Conservation (phyloP, 83 land plant species). For the Picea engelmannii region DNA sequence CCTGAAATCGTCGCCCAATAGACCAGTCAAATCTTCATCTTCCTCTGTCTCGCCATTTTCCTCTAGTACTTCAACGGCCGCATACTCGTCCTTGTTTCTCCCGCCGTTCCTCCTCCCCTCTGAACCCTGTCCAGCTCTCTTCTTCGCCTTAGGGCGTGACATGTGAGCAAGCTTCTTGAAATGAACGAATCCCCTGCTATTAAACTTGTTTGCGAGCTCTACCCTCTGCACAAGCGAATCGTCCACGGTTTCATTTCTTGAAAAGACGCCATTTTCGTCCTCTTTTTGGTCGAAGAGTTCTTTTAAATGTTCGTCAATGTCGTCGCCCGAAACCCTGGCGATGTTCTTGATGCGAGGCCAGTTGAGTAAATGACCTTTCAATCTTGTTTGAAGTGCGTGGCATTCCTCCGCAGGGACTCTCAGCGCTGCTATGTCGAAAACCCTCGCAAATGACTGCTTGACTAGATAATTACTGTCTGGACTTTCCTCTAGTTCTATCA, state of each 20-base stretch:
- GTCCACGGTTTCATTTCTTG: not conserved
- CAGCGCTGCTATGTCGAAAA: constrained; percentile 68
- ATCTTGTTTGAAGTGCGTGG: constrained; percentile 46
- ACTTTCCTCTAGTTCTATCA: not conserved
- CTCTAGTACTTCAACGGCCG: constrained; percentile 42
- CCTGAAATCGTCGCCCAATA: constrained; percentile 43
- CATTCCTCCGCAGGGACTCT: constrained; percentile 75
- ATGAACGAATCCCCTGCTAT: constrained; percentile 49
- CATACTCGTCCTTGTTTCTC: constrained; percentile 28
- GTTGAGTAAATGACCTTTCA: constrained; percentile 88
- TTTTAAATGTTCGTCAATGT: constrained; percentile 46
- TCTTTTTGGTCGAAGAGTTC: constrained; percentile 13
- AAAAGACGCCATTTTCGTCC: not conserved
- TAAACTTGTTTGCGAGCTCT: constrained; percentile 48
- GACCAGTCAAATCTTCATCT: constrained; percentile 39
- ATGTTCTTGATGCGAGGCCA: constrained; percentile 90
- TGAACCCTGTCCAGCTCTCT: constrained; percentile 5
- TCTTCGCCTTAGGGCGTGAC: constrained; percentile 56
- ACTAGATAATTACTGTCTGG: constrained; percentile 24
- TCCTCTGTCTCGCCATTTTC: constrained; percentile 22
- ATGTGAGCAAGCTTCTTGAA: constrained; percentile 65
- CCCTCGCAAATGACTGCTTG: constrained; percentile 49
- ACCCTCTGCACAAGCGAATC: constrained; percentile 46
- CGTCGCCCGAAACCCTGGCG: constrained; percentile 89
- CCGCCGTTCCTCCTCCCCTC: constrained; percentile 4